These are phyloP conservation scores for Uromyces viciae-fabae DNA, from an alignment of 1,284 basidiomycete species.

Conservation along the genomic window DNA sequence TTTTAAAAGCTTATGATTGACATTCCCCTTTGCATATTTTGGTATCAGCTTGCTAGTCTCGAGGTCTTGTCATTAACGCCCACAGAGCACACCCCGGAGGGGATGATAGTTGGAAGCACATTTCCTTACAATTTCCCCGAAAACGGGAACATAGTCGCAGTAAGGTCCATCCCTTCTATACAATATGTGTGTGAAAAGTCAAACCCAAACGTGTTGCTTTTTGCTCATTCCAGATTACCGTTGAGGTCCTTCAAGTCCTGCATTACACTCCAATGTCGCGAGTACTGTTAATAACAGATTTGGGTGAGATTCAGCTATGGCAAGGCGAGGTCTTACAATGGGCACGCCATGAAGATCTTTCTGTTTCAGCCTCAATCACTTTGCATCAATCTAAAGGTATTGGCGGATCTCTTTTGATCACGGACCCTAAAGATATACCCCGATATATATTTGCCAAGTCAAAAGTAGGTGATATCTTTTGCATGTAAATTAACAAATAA, in stretches of 20 bases:
- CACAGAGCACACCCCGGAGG: conserved; percentile 38
- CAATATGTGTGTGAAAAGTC: not conserved
- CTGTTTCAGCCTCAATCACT: conserved; percentile 14
- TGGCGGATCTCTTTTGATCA: conserved; percentile 13
- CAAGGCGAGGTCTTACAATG: conserved; percentile 36
- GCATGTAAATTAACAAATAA: not conserved
- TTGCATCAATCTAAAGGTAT: conserved; percentile 22
- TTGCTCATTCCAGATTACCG: conserved; percentile 29
- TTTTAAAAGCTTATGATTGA: too few relatives aligned
- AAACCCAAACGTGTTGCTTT: not conserved
- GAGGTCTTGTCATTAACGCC: conserved; percentile 36
- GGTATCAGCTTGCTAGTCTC: conserved; percentile 31
- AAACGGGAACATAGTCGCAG: conserved; percentile 32
- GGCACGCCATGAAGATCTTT: conserved; percentile 44
- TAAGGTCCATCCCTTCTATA: conserved; percentile 3
- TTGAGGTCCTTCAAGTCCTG: conserved; percentile 25
- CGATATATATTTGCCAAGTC: not conserved
- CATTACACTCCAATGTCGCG: conserved; percentile 37
- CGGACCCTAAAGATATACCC: conserved; percentile 7
- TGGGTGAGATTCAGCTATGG: conserved; percentile 44
- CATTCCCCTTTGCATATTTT: too few relatives aligned
- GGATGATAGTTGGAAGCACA: conserved; percentile 29
- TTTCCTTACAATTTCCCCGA: conserved; percentile 18
- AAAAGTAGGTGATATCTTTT: not conserved
- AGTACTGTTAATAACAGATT: conserved; percentile 19